phyloP scores from a whole-genome alignment of 768 basidiomycete species.

The Kondoa subrosea region DNA sequence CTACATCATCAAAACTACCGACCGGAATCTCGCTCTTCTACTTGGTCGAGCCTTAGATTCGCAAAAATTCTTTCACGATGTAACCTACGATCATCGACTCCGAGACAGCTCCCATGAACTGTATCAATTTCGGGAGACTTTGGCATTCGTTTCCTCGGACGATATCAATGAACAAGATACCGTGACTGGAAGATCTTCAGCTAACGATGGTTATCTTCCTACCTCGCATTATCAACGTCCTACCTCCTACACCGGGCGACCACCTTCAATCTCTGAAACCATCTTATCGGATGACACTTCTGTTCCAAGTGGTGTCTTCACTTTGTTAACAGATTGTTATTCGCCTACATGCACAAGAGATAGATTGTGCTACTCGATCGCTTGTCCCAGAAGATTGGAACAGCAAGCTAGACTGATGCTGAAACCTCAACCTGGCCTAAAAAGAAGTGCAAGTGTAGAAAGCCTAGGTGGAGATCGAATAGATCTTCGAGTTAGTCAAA shows the following conservation, averaged over 20 bases:
- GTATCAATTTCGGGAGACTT: constrained; percentile 75
- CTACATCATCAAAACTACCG: constrained; percentile 95
- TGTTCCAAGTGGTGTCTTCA: constrained; percentile 85
- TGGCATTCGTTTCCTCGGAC: constrained; percentile 61
- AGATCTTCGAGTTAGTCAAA: neutral
- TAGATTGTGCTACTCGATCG: constrained; percentile 89
- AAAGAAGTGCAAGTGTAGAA: constrained; percentile 44
- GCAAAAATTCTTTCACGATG: constrained; percentile 98
- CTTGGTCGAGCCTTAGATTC: constrained; percentile 91
- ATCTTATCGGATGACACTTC: constrained; percentile 28
- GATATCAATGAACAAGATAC: constrained; percentile 16
- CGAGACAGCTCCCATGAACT: constrained; percentile 74
- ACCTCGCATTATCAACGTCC: constrained; percentile 9
- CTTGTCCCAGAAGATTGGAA: constrained; percentile 80
- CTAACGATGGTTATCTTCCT: constrained; percentile 2
- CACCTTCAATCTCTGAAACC: constrained; percentile 16
- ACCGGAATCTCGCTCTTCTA: constrained; percentile 82
- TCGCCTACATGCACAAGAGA: constrained; percentile 92
- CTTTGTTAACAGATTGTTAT: constrained; percentile 89
- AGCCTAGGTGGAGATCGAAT: neutral
- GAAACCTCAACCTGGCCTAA: constrained; percentile 77
- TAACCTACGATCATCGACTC: constrained; percentile 92
- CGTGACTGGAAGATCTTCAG: neutral
- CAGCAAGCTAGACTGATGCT: constrained; percentile 88
- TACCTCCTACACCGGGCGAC: constrained; percentile 18